Base-by-base conservation (phyloP, 257 asterid species). In the Handroanthus guayacan region DNA sequence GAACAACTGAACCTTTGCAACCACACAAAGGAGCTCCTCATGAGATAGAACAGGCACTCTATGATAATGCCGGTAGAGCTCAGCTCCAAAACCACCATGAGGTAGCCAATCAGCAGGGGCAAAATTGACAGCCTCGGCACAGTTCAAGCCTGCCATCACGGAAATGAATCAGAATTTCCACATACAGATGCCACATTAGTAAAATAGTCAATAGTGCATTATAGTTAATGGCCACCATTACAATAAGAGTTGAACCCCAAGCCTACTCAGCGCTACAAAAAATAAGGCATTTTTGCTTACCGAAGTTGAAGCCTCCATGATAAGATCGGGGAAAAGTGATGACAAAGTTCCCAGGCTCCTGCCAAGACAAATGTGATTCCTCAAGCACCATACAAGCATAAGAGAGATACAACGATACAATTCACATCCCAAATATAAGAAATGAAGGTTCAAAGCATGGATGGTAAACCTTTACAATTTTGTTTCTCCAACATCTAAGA, bases 61-160 rank as follows among this genome's bases (percentile, higher is more conserved):
- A 80, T 71, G 97, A 77, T 90, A 94, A 72, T 85, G 89, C 75
- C 91, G 89, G 84, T 94, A 94, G 20, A 92, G 91, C 87, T 94
- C 97, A 71, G 97, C 94, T 77, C 99, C 99, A 85, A 87, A 88
- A 79, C 99, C 96, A 71, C 99, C 99, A 84, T 92, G 91, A 78
- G 99, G 99, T 68, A 92, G 85, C 99, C 99, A 94, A 83, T 94
- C 99, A 75, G 97, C 97, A 83, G 99, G 97, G 56, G 99, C 99
- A 81, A 94, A 94, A 84, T 94, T 94, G 80, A 94, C 99, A 65
- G 99, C 99, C 89, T 94, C 99, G 5, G 99, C 99, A 86, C 99
- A 94, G 77, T 94, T 94, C 82, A 94, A 83, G 69, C 99, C 99
- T 94, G 86, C 62, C 72, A 80, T 62, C 74, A 67, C 77, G 81